Percentiles rank a stretch among this genome's conserved stretches.
Evolutionary conservation across 441 rosid species (phyloP).

Genomic region (Populus hybrid): DNA sequence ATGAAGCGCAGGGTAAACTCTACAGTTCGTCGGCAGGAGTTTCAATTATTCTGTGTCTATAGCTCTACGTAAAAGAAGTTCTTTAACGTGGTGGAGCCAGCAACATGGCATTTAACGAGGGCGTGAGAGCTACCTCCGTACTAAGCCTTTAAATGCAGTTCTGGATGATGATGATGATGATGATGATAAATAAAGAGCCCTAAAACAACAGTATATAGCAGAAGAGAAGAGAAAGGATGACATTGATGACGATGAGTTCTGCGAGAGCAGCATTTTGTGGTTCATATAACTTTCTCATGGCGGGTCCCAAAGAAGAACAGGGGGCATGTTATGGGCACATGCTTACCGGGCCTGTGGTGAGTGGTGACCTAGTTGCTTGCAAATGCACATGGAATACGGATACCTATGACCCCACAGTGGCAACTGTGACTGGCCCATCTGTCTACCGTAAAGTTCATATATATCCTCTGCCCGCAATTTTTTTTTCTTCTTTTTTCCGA

Average conservation of each 20-base stretch:
- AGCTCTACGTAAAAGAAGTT: neutral
- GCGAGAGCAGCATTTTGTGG: constrained; percentile 3
- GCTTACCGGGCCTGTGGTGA: neutral
- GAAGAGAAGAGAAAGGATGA: neutral
- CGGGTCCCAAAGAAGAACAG: neutral
- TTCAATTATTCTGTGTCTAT: neutral
- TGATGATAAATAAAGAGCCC: neutral
- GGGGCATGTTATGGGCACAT: neutral
- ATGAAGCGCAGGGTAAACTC: neutral
- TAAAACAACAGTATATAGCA: neutral
- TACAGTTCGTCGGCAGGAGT: neutral
- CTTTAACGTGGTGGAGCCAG: neutral
- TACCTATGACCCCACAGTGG: neutral
- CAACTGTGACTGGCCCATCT: neutral
- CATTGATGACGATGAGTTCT: too few relatives aligned
- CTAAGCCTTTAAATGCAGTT: neutral
- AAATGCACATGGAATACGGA: neutral
- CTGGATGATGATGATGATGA: neutral
- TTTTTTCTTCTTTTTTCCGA: neutral
- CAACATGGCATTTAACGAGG: neutral
- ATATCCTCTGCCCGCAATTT: neutral
- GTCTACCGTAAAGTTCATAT: neutral
- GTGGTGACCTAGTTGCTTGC: neutral
- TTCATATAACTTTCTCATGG: neutral
- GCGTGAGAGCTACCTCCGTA: neutral